Conservation (phyloP, 2,329 filamentous ascomycete species). For the Ascochyta koolunga region DNA sequence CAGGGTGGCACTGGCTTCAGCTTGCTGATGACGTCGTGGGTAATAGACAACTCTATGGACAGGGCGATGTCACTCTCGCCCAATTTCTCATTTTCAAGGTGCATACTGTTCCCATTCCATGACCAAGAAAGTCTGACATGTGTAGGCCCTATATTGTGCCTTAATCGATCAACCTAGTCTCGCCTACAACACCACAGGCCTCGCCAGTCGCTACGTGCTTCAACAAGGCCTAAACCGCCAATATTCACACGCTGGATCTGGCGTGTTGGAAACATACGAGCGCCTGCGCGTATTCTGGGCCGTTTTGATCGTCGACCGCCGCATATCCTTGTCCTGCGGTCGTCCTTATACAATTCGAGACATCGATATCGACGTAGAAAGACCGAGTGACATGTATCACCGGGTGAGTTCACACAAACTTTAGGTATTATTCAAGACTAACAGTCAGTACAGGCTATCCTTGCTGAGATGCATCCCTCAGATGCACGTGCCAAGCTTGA, state of each 20-base stretch:
- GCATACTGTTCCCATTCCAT: neutral
- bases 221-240: conserved; percentile 40
- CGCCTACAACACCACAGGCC: conserved; percentile 39
- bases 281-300: conserved; percentile 41
- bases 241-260: conserved; percentile 23
- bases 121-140: conserved; percentile 1
- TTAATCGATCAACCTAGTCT: conserved; percentile 35
- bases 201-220: conserved; percentile 35
- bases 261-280: conserved; percentile 26
- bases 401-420: conserved; percentile 19
- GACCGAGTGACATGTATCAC: conserved; percentile 25
- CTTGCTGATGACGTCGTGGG: conserved; percentile 37
- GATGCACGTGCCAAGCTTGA: neutral
- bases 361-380: conserved; percentile 34
- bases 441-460: neutral
- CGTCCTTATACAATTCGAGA: conserved; percentile 40
- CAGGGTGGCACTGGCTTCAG: conserved; percentile 41
- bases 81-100: conserved; percentile 40
- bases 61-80: conserved; percentile 32
- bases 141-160: conserved; percentile 34
- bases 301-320: conserved; percentile 33
- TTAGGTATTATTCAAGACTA: neutral
- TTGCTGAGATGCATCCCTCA: neutral
- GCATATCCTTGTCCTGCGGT: conserved; percentile 39
- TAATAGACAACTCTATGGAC: conserved; percentile 28